phyloP scores from a whole-genome alignment of 2,329 filamentous ascomycete genomes.

The Penicillium sp. region DNA sequence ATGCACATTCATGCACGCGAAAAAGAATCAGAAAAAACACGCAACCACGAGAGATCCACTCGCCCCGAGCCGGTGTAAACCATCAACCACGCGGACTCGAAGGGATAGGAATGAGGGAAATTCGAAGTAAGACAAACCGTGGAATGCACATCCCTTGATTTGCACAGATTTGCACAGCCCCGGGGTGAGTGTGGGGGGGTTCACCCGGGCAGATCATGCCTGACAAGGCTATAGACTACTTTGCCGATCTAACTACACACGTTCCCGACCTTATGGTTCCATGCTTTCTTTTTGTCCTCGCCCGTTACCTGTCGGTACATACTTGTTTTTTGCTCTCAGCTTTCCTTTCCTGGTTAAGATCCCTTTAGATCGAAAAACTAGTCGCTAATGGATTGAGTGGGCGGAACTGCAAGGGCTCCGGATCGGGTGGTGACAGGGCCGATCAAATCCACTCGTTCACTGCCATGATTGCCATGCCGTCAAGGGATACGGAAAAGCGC shows the following conservation, averaged over 20 bases:
- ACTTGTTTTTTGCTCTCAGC: not conserved
- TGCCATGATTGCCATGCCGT: constrained; percentile 12
- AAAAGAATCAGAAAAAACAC: constrained; percentile 9
- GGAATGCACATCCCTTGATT: constrained; percentile 29
- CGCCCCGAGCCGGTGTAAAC: constrained; percentile 19
- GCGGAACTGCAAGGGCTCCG: constrained; percentile 6
- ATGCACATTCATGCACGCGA: constrained; percentile 14
- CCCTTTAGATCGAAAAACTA: not conserved
- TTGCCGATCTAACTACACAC: constrained; percentile 1
- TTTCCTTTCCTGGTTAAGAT: not conserved
- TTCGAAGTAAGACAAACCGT: constrained; percentile 10
- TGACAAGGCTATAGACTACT: not conserved
- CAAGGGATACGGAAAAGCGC: constrained; percentile 11
- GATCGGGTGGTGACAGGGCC: constrained; percentile 17
- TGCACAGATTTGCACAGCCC: constrained; percentile 27
- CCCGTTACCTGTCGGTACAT: not conserved
- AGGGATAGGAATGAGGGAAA: not conserved
- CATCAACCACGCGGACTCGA: constrained; percentile 17
- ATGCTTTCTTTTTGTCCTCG: not conserved
- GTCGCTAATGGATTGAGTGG: not conserved
- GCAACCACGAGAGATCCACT: constrained; percentile 3
- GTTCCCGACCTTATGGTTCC: not conserved
- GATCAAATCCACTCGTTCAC: not conserved
- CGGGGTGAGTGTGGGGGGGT: constrained; percentile 1
- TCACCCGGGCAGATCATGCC: constrained; percentile 12